Evolutionary conservation across 805 yeast species (phyloP).

Genomic region (Candida nemodendra): DNA sequence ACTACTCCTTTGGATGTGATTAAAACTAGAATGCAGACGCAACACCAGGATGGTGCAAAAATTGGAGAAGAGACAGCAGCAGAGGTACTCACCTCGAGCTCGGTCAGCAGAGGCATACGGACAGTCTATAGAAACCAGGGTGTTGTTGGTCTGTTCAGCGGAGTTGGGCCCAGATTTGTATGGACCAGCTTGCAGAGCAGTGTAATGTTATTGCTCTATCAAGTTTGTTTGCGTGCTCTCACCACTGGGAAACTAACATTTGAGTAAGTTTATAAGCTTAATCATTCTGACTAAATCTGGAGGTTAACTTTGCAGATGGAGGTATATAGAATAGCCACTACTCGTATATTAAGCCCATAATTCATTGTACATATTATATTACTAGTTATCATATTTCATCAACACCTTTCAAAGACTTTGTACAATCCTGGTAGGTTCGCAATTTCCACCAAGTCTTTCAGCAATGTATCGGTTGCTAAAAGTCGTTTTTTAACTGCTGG

Average conservation of each 20-base stretch:
- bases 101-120: slow-evolving; percentile 50
- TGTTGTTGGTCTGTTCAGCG: slow-evolving; percentile 74
- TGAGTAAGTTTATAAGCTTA: slow-evolving; percentile 7
- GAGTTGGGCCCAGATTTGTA: slow-evolving; percentile 93
- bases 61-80: slow-evolving; percentile 1
- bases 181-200: slow-evolving; percentile 97
- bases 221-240: slow-evolving; percentile 61
- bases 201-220: slow-evolving; percentile 88
- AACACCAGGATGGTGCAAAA: slow-evolving; percentile 36
- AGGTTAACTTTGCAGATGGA: too few relatives aligned
- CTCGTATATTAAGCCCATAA: not conserved
- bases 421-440: slow-evolving; percentile 92
- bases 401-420: slow-evolving; percentile 90
- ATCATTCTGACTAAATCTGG: too few relatives aligned
- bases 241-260: slow-evolving; percentile 23
- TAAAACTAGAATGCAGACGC: slow-evolving; percentile 91
- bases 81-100: slow-evolving; percentile 34
- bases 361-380: not conserved
- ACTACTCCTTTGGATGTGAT: slow-evolving; percentile 93
- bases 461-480: slow-evolving; percentile 57
- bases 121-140: slow-evolving; percentile 75
- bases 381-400: slow-evolving; percentile 11
- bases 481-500: slow-evolving; percentile 64
- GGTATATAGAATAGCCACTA: too few relatives aligned
- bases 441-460: slow-evolving; percentile 66